These are phyloP conservation scores for Phytophthora tubulina DNA, from an alignment of 352 stramenopile genomes.

Conservation along the genomic window DNA sequence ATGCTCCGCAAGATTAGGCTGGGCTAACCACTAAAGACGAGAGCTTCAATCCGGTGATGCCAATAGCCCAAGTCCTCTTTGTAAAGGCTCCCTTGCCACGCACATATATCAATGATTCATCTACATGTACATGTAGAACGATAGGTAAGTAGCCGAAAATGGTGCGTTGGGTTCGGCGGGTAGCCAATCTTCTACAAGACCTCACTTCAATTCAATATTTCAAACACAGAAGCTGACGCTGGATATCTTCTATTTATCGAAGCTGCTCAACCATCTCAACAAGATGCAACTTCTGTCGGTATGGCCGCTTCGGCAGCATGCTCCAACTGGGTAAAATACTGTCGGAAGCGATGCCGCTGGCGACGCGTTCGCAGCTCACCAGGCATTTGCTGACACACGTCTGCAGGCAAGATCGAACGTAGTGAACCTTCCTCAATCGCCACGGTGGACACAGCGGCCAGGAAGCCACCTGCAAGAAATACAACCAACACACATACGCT, in stretches of 20 bases:
- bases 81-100: too few species aligned
- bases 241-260: too few species aligned
- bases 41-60: too few species aligned
- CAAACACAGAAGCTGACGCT: too few species aligned
- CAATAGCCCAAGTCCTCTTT: too few species aligned
- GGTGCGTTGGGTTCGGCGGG: neutral
- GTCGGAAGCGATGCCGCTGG: conserved; percentile 70
- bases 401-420: conserved; percentile 35
- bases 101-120: too few species aligned
- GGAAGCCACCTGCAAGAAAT: conserved; percentile 51
- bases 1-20: neutral
- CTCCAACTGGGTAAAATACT: conserved; percentile 50
- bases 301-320: conserved; percentile 10
- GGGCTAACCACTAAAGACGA: too few species aligned
- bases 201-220: neutral
- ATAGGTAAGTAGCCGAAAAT: neutral
- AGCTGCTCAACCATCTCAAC: too few species aligned
- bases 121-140: too few species aligned
- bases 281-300: too few species aligned
- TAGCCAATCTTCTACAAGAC: neutral
- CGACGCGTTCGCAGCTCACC: conserved; percentile 43
- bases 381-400: conserved; percentile 50
- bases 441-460: conserved; percentile 44
- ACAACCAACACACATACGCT: neutral
- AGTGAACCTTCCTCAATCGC: conserved; percentile 43